A percentile compares a stretch with the other conserved stretches of the same genome.
phyloP scores from a whole-genome alignment of 78 protist species.

The Speleostelium caveatum region DNA sequence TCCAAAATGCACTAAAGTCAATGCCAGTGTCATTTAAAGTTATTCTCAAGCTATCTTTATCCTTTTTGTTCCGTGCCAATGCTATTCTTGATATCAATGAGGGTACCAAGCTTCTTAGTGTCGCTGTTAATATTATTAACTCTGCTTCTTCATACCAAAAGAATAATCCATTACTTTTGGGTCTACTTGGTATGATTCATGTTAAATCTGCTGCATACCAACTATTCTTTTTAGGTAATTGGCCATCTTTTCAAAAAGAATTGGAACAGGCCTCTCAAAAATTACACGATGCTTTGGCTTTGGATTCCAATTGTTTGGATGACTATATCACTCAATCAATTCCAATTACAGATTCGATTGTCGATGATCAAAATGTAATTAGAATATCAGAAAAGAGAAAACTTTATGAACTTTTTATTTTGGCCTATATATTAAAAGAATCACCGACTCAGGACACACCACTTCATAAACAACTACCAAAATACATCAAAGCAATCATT shows the following conservation, averaged over 20 bases:
- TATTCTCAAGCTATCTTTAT: not conserved
- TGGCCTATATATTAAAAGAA: not conserved
- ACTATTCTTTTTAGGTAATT: slow-evolving; percentile 6
- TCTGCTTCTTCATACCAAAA: not conserved
- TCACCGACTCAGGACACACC: no score
- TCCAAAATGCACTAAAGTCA: slow-evolving; percentile 18
- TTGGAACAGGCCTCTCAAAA: not conserved
- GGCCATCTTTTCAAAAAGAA: not conserved
- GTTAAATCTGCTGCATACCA: slow-evolving; percentile 27
- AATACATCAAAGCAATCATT: not conserved
- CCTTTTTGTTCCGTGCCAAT: slow-evolving; percentile 17
- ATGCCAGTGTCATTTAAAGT: slow-evolving; percentile 51
- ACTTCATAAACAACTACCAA: not conserved
- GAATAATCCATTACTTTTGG: not conserved
- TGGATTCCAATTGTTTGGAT: not conserved
- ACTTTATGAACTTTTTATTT: slow-evolving; percentile 16
- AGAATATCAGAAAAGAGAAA: not conserved
- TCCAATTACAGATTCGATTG: slow-evolving; percentile 1
- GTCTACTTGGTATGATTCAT: slow-evolving; percentile 43
- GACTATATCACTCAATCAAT: not conserved
- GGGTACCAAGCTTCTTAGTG: not conserved
- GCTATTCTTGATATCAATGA: not conserved
- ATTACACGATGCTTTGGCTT: not conserved
- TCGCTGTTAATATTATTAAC: not conserved
- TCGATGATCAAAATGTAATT: not conserved